Evolutionary conservation across 805 yeast species (phyloP).

Genomic region (Suhomyces tanzawaensis): DNA sequence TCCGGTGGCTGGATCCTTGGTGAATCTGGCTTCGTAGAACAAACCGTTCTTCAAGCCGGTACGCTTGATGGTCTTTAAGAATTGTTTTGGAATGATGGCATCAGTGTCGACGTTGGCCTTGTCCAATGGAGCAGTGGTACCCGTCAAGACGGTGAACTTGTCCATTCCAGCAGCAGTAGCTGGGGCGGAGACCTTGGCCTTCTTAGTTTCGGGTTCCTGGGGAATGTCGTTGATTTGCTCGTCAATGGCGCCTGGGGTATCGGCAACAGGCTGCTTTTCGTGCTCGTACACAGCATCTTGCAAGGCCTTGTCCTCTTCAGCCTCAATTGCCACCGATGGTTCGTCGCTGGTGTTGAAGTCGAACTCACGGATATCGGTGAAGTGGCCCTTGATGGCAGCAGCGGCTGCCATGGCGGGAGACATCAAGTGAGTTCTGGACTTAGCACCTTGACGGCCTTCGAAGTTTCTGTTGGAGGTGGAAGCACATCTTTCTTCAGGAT

Average conservation of each 20-base stretch:
- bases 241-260: conserved; percentile 46
- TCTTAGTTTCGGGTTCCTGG: conserved; percentile 30
- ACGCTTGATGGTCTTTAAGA: conserved; percentile 94
- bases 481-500: conserved; percentile 96
- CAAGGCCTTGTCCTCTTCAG: conserved; percentile 50
- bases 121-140: conserved; percentile 91
- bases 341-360: conserved; percentile 57
- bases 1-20: conserved; percentile 59
- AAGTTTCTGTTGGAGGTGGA: conserved; percentile 98
- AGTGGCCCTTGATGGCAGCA: conserved; percentile 88
- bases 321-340: conserved; percentile 55
- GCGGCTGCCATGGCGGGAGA: conserved; percentile 99
- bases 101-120: conserved; percentile 97
- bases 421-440: conserved; percentile 94
- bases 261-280: conserved; percentile 61
- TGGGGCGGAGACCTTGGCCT: conserved; percentile 9
- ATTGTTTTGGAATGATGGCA: conserved; percentile 98
- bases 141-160: conserved; percentile 69
- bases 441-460: conserved; percentile 98
- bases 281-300: conserved; percentile 72
- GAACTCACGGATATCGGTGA: conserved; percentile 86
- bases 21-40: conserved; percentile 86
- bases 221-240: conserved; percentile 68
- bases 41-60: conserved; percentile 88
- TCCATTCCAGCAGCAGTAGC: conserved; percentile 55